phyloP scores from a whole-genome alignment of 495 filamentous ascomycete species.

The Aspergillus incahuasiensis region DNA sequence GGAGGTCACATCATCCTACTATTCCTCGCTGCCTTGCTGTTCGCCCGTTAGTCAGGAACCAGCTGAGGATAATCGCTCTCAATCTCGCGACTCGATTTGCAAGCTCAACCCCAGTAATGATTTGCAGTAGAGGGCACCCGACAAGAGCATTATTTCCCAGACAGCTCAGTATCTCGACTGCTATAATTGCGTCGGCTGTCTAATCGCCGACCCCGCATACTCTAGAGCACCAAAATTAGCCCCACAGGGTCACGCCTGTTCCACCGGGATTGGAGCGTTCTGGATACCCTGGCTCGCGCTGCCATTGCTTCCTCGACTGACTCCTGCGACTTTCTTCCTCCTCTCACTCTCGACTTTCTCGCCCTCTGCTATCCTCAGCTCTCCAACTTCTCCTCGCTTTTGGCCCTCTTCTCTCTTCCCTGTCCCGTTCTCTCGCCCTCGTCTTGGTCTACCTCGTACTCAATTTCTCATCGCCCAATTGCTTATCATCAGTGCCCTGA shows the following conservation, averaged over 20 bases:
- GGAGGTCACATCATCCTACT: slow-evolving; percentile 12
- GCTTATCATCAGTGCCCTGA: slow-evolving; percentile 16
- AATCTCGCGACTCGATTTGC: not conserved
- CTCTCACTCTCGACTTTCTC: slow-evolving; percentile 11
- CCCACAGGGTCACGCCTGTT: not conserved
- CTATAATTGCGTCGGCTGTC: slow-evolving; percentile 3
- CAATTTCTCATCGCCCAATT: slow-evolving; percentile 26
- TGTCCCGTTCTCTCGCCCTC: slow-evolving; percentile 4
- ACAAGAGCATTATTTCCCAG: not conserved
- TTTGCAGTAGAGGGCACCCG: not conserved
- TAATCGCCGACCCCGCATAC: slow-evolving; percentile 7
- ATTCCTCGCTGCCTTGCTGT: slow-evolving; percentile 9
- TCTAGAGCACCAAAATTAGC: not conserved
- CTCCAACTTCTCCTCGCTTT: slow-evolving; percentile 8
- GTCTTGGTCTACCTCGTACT: slow-evolving; percentile 5
- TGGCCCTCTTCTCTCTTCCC: not conserved
- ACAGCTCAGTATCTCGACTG: not conserved
- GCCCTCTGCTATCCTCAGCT: slow-evolving; percentile 9
- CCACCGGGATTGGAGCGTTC: not conserved
- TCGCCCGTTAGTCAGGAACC: slow-evolving; percentile 22
- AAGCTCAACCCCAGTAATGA: not conserved
- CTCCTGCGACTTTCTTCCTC: slow-evolving; percentile 15
- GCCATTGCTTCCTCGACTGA: slow-evolving; percentile 12
- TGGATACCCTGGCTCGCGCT: slow-evolving; percentile 16
- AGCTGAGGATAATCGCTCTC: slow-evolving; percentile 3